phyloP scores from a whole-genome alignment of 179 eudicot genomes.

The Heliamphora ciliata region DNA sequence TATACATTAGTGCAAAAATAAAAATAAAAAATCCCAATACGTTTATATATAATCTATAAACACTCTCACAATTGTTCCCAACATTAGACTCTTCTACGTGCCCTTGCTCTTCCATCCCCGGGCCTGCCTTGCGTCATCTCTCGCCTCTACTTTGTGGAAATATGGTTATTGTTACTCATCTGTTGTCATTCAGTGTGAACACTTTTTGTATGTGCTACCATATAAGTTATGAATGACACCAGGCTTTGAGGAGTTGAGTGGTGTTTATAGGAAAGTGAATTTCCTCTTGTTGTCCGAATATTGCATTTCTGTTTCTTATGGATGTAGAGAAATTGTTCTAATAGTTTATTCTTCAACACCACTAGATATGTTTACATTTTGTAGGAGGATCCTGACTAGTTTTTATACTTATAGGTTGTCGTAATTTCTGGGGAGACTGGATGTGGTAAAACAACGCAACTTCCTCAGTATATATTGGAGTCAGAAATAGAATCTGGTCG shows the following conservation, averaged over 20 bases:
- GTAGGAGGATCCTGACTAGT: slow-evolving; percentile 1
- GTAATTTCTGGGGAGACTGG: slow-evolving; percentile 99
- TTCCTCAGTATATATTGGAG: slow-evolving; percentile 94
- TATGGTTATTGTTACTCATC: not conserved
- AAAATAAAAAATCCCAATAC: too few relatives aligned
- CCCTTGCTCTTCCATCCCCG: too few relatives aligned
- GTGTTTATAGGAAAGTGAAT: slow-evolving; percentile 3
- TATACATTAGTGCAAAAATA: too few relatives aligned
- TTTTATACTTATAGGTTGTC: slow-evolving; percentile 50
- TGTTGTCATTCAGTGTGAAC: not conserved
- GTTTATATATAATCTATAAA: too few relatives aligned
- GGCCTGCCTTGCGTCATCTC: too few relatives aligned
- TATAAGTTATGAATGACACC: not conserved
- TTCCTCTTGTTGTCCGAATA: not conserved
- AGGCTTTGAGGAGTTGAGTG: not conserved
- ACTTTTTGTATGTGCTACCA: not conserved
- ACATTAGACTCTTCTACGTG: too few relatives aligned
- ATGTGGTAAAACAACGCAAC: slow-evolving; percentile 99
- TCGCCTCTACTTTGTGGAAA: too few relatives aligned
- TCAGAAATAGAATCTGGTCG: slow-evolving; percentile 98
- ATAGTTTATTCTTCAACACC: not conserved
- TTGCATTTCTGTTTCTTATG: slow-evolving; percentile 10
- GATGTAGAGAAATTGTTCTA: not conserved
- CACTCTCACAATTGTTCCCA: too few relatives aligned
- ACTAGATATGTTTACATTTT: not conserved